Evolutionary conservation across 345 rosid species (phyloP).

Genomic region (Populus alba): DNA sequence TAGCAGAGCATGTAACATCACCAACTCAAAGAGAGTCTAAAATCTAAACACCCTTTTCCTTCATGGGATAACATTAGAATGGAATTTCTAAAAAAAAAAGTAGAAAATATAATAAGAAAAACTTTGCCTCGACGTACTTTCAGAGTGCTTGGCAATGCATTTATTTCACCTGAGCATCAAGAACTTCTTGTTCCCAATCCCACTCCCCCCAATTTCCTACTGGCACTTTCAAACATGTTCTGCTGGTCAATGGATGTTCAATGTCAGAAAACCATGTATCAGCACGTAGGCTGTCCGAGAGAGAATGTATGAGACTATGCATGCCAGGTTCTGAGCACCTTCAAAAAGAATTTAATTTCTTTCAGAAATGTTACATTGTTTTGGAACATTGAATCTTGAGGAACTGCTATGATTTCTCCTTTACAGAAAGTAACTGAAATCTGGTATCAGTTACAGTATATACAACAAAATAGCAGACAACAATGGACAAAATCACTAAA

Average conservation of each 20-base stretch:
- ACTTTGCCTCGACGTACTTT: no score
- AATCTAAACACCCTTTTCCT: neutral
- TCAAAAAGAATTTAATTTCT: neutral
- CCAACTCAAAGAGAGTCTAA: no score
- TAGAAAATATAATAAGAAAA: no score
- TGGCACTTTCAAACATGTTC: no score
- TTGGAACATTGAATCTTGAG: constrained; percentile 19
- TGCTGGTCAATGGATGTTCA: no score
- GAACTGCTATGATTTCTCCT: constrained; percentile 20
- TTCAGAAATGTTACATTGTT: constrained; percentile 10
- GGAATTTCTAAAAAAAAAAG: no score
- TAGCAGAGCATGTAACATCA: no score
- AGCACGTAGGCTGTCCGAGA: neutral
- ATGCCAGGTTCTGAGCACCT: neutral
- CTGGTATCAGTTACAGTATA: constrained; percentile 5
- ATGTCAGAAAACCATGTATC: no score
- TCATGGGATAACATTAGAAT: neutral
- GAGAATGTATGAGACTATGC: neutral
- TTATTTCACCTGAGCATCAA: no score
- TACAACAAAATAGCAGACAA: constrained; percentile 31
- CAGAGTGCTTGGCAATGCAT: no score
- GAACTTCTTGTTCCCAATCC: no score
- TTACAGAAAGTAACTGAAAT: constrained; percentile 17
- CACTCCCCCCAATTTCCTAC: no score
- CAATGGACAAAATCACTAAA: constrained; percentile 18